Base-by-base conservation (phyloP, 192 early-diverging fungal genomes). In the Mortierella claussenii region DNA sequence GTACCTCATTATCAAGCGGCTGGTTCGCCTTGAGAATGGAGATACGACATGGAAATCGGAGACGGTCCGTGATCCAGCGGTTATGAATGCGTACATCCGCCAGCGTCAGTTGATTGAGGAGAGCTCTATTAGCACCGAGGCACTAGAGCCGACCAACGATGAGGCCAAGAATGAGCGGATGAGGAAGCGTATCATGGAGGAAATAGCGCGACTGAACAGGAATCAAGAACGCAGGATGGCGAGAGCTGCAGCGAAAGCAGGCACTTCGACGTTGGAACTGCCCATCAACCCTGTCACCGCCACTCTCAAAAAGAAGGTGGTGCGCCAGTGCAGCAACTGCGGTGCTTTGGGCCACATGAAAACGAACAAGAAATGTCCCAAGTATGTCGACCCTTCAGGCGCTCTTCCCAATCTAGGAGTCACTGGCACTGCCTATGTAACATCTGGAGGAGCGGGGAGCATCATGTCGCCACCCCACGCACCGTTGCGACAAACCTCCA, bases 11-110 rank as follows among this genome's bases (percentile, higher is more conserved):
- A 93, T 93, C 43, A 82, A 84, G 24, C 84, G 90, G 43, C 62
- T 83, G 50, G 80, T 88, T 48, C 68, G 73, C 15, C 40, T 30
- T 45, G 80, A 80, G 8, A 88, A 86, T 9, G 92, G 92, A 3
- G 90, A 92, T 60, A 65, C 85, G 15, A 85, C 83, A 49, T 93
- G 91, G 91, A 87, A 89, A 47, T 81, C 85, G n/a, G 95, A 97
- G 65, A 86, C 93, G 1, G 83, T 98, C 13, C 89, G 85, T 8
- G 95, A 97, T 60, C 80, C 83, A 23, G 84, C 90, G 3, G 93
- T 98, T 1, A 92, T 97, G 34, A 95, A 96, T 64, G 92, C 93
- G 20, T 98, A 98, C 58, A 78, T 97, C 60, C 84, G 93, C 12
- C 93, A 98, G 46, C 83, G 93, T 6, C 86, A 88, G 40, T 71